Evolutionary conservation across 495 filamentous ascomycete species (phyloP), one percentile per base, ranked within the genome.

Genomic region (Beverwykella pulmonaria): DNA sequence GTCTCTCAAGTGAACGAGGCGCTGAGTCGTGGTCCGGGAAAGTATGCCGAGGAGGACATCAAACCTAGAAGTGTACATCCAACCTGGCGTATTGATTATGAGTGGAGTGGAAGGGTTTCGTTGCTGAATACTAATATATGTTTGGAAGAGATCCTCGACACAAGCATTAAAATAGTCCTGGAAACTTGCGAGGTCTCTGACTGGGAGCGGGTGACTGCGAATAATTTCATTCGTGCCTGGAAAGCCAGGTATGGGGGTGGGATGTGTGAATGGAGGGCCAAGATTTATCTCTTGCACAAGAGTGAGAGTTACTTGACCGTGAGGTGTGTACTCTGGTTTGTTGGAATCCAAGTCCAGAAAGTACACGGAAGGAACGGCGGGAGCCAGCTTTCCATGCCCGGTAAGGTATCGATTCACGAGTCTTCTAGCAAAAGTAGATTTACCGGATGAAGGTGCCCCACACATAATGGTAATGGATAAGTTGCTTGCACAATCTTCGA

Each of bases 341-440:
- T 88, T 90, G 1, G 91, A 89, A 69, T 97, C 92, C 5, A 96
- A 77, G 71, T 97, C 92, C 7, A 97, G 82, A 47, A 91, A 83
- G 52, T 83, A 84, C 9, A 91, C 83, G 69, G 44, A 59, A 7
- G 67, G 44, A 14, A 54, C 2, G 1, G 64, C 15, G n/a, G 22
- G 14, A n/a, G 34, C 29, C 5, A 7, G 22, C 20, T 57, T 59
- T 12, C 26, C 41, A 14, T 27, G 53, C 29, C 74, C 77, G 22
- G 86, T 88, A 25, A 93, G 78, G n/a, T 93, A 79, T 63, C 85
- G 83, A 75, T 96, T 97, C 14, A 83, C 75, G 20, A 96, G 79
- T n/a, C 91, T 78, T 53, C 87, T 89, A 47, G 86, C 85, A 68
- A 96, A 92, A 0, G 90, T 93, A 2, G 92, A 96, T 74, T 96